These are phyloP conservation scores for Priceomyces medius DNA, from an alignment of 805 yeast species.

Conservation along the genomic window DNA sequence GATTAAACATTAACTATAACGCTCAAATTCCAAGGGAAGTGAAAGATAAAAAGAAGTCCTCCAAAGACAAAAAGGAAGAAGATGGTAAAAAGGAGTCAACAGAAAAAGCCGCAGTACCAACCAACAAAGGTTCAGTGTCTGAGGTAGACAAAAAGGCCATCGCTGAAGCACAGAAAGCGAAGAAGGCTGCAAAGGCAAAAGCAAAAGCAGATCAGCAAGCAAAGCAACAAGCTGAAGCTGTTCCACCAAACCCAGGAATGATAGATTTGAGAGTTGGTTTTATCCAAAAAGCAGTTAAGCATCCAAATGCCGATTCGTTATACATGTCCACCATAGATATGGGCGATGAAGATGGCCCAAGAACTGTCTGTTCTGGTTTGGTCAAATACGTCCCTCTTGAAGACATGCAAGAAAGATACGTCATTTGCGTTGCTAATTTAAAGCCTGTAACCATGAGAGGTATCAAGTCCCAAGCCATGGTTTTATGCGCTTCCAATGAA, in stretches of 20 bases:
- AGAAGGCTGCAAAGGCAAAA: conserved; percentile 60
- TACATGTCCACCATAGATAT: conserved; percentile 95
- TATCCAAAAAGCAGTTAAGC: conserved; percentile 93
- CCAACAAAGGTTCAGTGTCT: conserved; percentile 21
- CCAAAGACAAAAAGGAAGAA: conserved; percentile 16
- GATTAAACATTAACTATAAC: conserved; percentile 56
- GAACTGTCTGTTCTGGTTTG: conserved; percentile 97
- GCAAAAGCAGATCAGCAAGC: conserved; percentile 53
- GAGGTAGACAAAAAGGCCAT: conserved; percentile 45
- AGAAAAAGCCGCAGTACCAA: conserved; percentile 39
- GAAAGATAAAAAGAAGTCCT: conserved; percentile 55
- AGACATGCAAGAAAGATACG: conserved; percentile 92
- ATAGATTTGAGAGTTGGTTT: conserved; percentile 94
- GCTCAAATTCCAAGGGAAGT: conserved; percentile 73
- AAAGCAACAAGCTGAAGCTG: conserved; percentile 52
- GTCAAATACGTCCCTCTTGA: conserved; percentile 87
- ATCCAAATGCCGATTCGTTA: conserved; percentile 96
- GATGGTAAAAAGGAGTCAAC: conserved; percentile 43
- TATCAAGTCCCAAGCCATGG: conserved; percentile 94
- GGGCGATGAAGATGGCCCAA: conserved; percentile 96
- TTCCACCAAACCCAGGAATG: conserved; percentile 75
- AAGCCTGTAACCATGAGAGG: conserved; percentile 99
- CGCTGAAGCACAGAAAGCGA: conserved; percentile 63
- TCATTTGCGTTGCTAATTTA: conserved; percentile 89
- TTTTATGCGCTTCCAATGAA: conserved; percentile 84